phyloP scores from a whole-genome alignment of 768 basidiomycete genomes.

The Hygrocybe coccinea region DNA sequence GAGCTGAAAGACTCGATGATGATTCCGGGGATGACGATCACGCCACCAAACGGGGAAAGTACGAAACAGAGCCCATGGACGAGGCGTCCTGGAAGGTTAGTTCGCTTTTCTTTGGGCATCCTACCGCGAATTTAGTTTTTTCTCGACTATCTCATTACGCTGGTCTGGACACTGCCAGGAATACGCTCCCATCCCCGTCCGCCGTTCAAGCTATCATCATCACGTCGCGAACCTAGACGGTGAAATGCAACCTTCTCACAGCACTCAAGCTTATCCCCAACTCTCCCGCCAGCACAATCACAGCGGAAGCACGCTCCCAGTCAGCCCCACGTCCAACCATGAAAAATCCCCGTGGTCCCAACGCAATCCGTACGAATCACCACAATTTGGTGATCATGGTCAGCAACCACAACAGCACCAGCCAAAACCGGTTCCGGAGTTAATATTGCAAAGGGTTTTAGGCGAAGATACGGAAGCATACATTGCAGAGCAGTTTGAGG shows the following conservation, averaged over 20 bases:
- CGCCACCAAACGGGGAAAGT: slow-evolving; percentile 15
- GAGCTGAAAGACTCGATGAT: slow-evolving; percentile 13
- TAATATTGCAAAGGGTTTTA: slow-evolving; percentile 33
- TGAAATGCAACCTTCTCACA: not conserved
- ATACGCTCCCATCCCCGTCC: no score
- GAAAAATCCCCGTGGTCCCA: not conserved
- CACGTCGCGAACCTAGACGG: not conserved
- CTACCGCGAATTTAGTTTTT: no score
- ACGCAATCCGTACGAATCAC: not conserved
- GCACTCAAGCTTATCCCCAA: not conserved
- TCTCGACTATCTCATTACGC: no score
- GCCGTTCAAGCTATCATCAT: not conserved
- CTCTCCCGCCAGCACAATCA: not conserved
- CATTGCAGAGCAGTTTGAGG: slow-evolving; percentile 36
- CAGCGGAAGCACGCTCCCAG: not conserved
- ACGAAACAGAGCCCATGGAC: slow-evolving; percentile 8
- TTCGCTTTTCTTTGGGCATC: no score
- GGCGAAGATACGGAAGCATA: slow-evolving; percentile 42
- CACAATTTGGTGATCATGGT: not conserved
- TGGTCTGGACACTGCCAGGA: no score
- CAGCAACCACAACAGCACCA: slow-evolving; percentile 1
- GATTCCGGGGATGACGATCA: slow-evolving; percentile 1
- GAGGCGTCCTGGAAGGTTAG: not conserved
- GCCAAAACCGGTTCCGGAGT: slow-evolving; percentile 14
- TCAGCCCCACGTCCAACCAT: not conserved